Evolutionary conservation across 2,329 filamentous ascomycete genomes (phyloP), one percentile per base, ranked within the genome.

Genomic region (Fusarium newnesense): DNA sequence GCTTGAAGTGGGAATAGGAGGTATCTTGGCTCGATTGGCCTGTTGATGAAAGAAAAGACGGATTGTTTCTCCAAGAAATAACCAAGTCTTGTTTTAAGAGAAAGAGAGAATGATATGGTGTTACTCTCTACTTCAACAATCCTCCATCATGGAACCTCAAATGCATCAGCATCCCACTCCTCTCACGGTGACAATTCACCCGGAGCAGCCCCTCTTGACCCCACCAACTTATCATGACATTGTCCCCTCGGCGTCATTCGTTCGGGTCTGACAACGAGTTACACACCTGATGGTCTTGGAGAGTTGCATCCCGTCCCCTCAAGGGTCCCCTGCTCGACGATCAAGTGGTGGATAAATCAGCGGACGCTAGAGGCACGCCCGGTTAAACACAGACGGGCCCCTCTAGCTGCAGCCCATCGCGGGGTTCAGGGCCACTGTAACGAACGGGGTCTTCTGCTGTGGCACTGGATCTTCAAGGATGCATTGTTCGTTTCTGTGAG

Each of bases 131-230:
- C 71, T 43, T 53, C 53, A 43, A 50, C n/a, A 28, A 59, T 34
- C 18, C 28, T 34, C 57, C 58, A 69, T 76, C 64, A 74, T 69
- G 56, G 66, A 72, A 60, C 68, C 54, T 57, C 60, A 56, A 61
- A 37, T 66, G 37, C 30, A 60, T 40, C 49, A n/a, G 24, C 50
- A 64, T 61, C 40, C 46, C 26, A n/a, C 43, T 37, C 26, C 60
- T 54, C 32, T 56, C 56, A 50, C 60, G 57, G 60, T 60, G 47
- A 52, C 54, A 76, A 70, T 74, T 77, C 74, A 76, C 43, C 74
- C 75, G 75, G 43, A 34, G n/a, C 43, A 49, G 47, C 74, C 75
- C 74, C 75, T 76, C 75, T 65, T 49, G 43, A 74, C 72, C 75
- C 74, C 75, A 63, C 70, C 67, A 67, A 65, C 52, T 64, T 44